Conservation (phyloP, 2,329 filamentous ascomycete species). For the Mycogone perniciosa region DNA sequence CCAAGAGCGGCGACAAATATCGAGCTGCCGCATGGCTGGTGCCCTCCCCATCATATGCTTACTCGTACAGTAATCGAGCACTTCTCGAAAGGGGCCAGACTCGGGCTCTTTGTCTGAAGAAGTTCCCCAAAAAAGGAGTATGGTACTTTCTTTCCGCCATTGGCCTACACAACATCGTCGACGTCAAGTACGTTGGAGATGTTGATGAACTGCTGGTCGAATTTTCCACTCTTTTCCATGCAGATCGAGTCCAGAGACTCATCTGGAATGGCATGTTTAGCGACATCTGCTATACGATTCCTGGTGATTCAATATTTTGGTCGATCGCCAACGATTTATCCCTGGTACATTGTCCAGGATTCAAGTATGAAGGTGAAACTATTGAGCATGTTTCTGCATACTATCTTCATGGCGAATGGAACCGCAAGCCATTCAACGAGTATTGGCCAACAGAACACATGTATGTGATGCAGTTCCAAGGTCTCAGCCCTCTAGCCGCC, state of each 20-base stretch:
- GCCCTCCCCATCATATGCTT: slow-evolving; percentile 12
- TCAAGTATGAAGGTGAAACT: not conserved
- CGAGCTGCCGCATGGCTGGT: slow-evolving; percentile 9
- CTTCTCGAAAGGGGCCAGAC: not conserved
- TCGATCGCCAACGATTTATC: not conserved
- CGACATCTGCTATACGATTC: not conserved
- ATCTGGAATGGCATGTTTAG: not conserved
- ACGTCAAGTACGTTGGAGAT: not conserved
- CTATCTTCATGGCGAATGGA: not conserved
- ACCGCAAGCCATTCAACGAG: slow-evolving; percentile 7
- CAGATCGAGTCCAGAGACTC: not conserved
- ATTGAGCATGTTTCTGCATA: not conserved
- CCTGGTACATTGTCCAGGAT: not conserved
- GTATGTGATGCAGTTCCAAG: not conserved
- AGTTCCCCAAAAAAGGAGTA: slow-evolving; percentile 16
- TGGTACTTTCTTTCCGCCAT: slow-evolving; percentile 18
- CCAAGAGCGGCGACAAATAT: not conserved
- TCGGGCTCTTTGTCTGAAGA: slow-evolving; percentile 13
- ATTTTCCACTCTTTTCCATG: slow-evolving; percentile 14
- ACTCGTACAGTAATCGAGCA: not conserved
- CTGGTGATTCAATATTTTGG: not conserved
- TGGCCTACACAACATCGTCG: slow-evolving; percentile 11
- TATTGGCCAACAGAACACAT: not conserved
- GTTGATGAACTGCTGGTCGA: slow-evolving; percentile 15
- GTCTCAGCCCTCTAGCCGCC: not conserved